phyloP scores from a whole-genome alignment of 2,329 filamentous ascomycete genomes.

The Ceratocystis eucalypticola region DNA sequence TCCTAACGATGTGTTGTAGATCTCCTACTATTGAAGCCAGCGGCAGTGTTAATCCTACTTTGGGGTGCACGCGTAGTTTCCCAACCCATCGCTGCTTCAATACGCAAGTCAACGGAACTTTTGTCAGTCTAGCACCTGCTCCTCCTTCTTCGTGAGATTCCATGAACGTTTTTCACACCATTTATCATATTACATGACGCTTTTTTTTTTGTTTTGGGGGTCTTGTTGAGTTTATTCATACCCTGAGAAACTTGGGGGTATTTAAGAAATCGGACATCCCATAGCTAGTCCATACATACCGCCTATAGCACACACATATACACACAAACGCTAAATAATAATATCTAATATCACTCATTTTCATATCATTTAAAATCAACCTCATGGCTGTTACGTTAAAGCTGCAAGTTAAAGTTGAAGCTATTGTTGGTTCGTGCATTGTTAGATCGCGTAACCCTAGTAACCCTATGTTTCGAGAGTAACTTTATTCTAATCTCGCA shows the following conservation, averaged over 20 bases:
- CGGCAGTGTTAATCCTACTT: conserved; percentile 18
- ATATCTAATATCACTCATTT: neutral
- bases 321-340: neutral
- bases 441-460: neutral
- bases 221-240: neutral
- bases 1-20: neutral
- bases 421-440: neutral
- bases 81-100: conserved; percentile 1
- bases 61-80: conserved; percentile 16
- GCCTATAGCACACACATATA: neutral
- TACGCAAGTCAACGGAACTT: conserved; percentile 9
- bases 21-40: conserved; percentile 20
- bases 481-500: too few relatives aligned
- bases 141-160: neutral
- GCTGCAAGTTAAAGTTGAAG: neutral
- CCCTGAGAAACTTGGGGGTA: neutral
- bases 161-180: neutral
- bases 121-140: conserved; percentile 12
- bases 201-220: neutral
- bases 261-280: neutral
- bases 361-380: too few relatives aligned
- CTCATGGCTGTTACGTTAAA: neutral
- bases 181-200: neutral
- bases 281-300: neutral
- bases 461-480: neutral